Conservation (phyloP, 768 basidiomycete genomes). For the Steccherinum ochraceum region DNA sequence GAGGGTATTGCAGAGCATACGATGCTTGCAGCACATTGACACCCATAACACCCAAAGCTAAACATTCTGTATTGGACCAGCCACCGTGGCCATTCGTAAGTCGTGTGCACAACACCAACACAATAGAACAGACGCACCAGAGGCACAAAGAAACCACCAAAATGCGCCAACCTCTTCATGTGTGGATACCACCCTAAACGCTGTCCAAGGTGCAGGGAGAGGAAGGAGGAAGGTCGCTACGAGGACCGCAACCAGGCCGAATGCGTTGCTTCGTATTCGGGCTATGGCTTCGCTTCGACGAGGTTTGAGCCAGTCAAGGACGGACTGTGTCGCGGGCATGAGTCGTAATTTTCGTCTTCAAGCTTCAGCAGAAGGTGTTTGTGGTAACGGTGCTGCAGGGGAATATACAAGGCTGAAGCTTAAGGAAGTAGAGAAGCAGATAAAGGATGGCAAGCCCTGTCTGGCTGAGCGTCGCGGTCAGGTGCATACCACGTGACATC, state of each 20-base stretch:
- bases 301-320: conserved; percentile 27
- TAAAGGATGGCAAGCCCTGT: no score
- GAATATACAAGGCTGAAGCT: no score
- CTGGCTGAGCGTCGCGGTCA: no score
- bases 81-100: not conserved
- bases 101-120: not conserved
- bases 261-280: conserved; percentile 32
- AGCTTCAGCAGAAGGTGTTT: no score
- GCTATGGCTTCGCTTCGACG: conserved; percentile 30
- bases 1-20: conserved; percentile 30
- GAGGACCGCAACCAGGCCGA: conserved; percentile 25
- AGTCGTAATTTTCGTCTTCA: no score
- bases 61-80: conserved; percentile 20
- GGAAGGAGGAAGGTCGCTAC: conserved; percentile 33
- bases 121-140: conserved; percentile 20
- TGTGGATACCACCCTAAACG: conserved; percentile 24
- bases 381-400: no score
- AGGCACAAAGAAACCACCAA: conserved; percentile 20
- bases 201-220: conserved; percentile 30
- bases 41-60: conserved; percentile 22
- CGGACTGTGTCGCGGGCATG: not conserved
- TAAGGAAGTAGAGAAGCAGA: no score
- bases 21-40: conserved; percentile 31
- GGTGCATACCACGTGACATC: no score
- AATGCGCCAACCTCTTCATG: conserved; percentile 6